Evolutionary conservation across 176 grass and related monocot genomes (phyloP), one percentile per base, ranked within the genome.

Genomic region (Sorghum bicolor): DNA sequence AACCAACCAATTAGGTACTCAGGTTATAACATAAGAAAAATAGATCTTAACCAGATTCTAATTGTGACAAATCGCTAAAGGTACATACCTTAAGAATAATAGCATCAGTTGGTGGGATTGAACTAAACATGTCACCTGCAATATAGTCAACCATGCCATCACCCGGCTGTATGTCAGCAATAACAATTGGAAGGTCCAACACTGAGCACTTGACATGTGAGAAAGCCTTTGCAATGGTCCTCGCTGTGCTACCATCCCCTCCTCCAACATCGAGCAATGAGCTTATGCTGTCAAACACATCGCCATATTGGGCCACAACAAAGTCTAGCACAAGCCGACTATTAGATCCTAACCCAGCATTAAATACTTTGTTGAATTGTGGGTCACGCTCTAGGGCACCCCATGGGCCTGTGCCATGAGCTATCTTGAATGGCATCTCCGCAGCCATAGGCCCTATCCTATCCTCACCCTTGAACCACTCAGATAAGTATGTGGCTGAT

Each of bases 181-280:
- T 24, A 19, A 92, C 87, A 68, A 67, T 57, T 8, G 90, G 83
- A 20, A 92, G 87, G 5, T 87, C 90, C 77, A 92, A 73, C 8
- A 92, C 79, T 0, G 80, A 75, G 83, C 87, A 92, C 40, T 64
- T 83, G 78, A 92, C 37, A 22, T 20, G 22, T 2, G 87, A 84
- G 76, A 89, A 92, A 11, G 90, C 86, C 4, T 33, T 53, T 0
- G 70, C 74, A 3, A 92, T 88, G 62, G 76, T 50, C 60, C 70
- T 85, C 2, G 52, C 77, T 2, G 78, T 29, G 14, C 67, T 75
- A 32, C 90, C 83, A 1, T 30, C 86, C 43, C 89, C 76, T 2
- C 92, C 92, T 2, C 74, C 86, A 12, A 91, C 86, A 74, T 94
- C 92, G 20, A 89, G 74, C 19, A 92, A 22, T 5, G 76, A 86